Evolutionary conservation across 202 grass and related monocot genomes (phyloP).

Genomic region (Zizania palustris): DNA sequence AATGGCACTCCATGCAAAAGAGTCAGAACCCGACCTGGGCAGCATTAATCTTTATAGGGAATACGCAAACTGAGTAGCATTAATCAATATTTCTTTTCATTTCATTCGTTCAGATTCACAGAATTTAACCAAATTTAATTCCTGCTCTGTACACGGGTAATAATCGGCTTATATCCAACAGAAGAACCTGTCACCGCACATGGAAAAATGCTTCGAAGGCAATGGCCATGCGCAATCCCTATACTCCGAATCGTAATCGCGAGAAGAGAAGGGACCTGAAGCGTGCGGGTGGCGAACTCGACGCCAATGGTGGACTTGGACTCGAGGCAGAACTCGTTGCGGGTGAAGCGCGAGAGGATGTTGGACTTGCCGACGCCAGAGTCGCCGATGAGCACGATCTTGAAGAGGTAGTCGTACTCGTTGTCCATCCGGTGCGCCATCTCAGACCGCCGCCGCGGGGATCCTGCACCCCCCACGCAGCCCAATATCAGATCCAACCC

Average conservation of each 20-base stretch:
- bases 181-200: not conserved
- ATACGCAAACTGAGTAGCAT: too few species aligned
- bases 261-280: constrained; percentile 45
- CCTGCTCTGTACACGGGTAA: not conserved
- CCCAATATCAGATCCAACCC: constrained; percentile 41
- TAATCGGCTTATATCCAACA: constrained; percentile 9
- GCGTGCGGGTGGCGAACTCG: constrained; percentile 85
- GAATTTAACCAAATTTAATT: constrained; percentile 1
- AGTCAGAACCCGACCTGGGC: not conserved
- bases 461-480: constrained; percentile 39
- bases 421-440: constrained; percentile 85
- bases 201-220: not conserved
- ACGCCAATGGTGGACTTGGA: constrained; percentile 96
- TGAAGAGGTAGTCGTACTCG: constrained; percentile 97
- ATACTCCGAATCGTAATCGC: not conserved
- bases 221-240: not conserved
- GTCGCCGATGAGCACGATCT: constrained; percentile 97
- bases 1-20: not conserved
- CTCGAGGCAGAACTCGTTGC: constrained; percentile 95
- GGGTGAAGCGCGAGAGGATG: constrained; percentile 88
- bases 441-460: constrained; percentile 28
- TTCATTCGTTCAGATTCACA: not conserved
- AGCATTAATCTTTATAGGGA: not conserved
- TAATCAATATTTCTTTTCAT: not conserved
- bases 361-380: constrained; percentile 96